phyloP scores from a whole-genome alignment of 495 filamentous ascomycete genomes.

The Amorphotheca resinae region DNA sequence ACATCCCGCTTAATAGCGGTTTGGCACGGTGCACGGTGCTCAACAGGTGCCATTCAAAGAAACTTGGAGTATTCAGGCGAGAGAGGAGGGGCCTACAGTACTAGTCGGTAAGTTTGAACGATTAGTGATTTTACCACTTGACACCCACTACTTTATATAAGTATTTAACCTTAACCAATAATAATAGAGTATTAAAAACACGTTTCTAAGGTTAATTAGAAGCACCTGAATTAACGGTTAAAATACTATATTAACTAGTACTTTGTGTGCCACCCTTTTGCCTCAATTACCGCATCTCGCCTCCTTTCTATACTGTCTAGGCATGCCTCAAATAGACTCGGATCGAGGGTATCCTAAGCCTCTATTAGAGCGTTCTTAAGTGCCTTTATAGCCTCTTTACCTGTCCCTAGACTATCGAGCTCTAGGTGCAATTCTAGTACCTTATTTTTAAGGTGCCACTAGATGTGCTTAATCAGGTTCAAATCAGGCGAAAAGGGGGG shows the following conservation, averaged over 20 bases:
- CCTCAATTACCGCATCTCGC: constrained; percentile 6
- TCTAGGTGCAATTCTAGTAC: constrained; percentile 13
- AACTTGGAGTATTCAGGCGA: too few relatives aligned
- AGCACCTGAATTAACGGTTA: neutral
- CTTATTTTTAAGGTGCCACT: constrained; percentile 11
- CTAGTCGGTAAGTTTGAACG: neutral
- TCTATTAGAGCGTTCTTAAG: constrained; percentile 10
- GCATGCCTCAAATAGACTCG: constrained; percentile 10
- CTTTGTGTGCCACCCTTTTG: constrained; percentile 17
- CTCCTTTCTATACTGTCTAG: constrained; percentile 12
- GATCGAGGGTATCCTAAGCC: constrained; percentile 9
- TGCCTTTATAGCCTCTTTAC: constrained; percentile 8
- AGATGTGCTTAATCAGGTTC: constrained; percentile 18
- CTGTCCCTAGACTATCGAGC: constrained; percentile 6
- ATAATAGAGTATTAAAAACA: neutral
- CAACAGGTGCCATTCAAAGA: too few relatives aligned
- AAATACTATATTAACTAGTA: constrained; percentile 7
- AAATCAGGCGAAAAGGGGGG: constrained; percentile 17
- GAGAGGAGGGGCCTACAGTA: too few relatives aligned
- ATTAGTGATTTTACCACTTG: neutral
- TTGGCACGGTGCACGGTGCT: too few relatives aligned
- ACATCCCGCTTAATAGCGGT: too few relatives aligned
- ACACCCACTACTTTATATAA: neutral
- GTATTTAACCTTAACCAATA: neutral
- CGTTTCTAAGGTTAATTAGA: neutral